These are phyloP conservation scores for Ilyonectria destructans DNA, from an alignment of 2,329 filamentous ascomycete species.

Conservation along the genomic window DNA sequence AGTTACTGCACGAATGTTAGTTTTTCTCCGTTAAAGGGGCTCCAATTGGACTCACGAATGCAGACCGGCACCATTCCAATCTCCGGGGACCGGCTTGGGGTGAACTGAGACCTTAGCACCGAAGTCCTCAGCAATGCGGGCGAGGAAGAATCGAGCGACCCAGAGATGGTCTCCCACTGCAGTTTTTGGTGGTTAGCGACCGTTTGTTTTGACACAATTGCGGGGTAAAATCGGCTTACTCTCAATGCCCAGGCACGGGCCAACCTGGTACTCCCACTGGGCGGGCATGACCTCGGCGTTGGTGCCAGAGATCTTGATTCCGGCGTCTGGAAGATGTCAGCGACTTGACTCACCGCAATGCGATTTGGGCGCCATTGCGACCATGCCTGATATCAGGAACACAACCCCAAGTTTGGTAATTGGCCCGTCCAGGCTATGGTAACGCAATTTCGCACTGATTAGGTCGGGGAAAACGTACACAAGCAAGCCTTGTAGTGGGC, in stretches of 20 bases:
- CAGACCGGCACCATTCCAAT: conserved; percentile 95
- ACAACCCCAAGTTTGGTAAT: too few relatives aligned
- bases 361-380: too few relatives aligned
- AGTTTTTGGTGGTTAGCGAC: conserved; percentile 45
- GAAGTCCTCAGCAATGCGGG: conserved; percentile 95
- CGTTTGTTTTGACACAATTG: not conserved
- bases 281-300: conserved; percentile 99
- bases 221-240: conserved; percentile 68
- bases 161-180: conserved; percentile 96
- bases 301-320: conserved; percentile 95
- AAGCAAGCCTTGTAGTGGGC: conserved; percentile 75
- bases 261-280: conserved; percentile 99
- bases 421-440: too few relatives aligned
- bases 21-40: not conserved
- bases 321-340: conserved; percentile 67
- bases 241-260: conserved; percentile 88
- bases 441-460: too few relatives aligned
- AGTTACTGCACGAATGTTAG: conserved; percentile 76
- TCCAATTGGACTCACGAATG: conserved; percentile 60
- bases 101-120: conserved; percentile 95
- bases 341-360: too few relatives aligned
- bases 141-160: conserved; percentile 86
- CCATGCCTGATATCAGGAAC: too few relatives aligned
- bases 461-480: conserved; percentile 60
- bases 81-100: conserved; percentile 94